A percentile compares a stretch with the other conserved stretches of the same genome.
These are phyloP conservation scores for Coemansia sp. DNA, from an alignment of 192 early-diverging fungal species.

Conservation along the genomic window DNA sequence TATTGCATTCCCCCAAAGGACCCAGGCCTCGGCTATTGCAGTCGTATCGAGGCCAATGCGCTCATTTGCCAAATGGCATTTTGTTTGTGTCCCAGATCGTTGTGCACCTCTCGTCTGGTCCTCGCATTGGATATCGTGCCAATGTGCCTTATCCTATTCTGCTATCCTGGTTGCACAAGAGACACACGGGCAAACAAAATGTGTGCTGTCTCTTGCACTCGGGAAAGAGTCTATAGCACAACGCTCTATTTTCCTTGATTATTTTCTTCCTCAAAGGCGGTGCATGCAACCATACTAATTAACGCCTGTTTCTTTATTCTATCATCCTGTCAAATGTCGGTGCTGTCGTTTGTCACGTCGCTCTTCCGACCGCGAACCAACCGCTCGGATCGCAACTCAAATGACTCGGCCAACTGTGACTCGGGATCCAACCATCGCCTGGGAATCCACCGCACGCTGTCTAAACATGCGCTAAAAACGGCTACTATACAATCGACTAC, in stretches of 20 bases:
- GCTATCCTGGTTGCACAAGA: slow-evolving; percentile 2
- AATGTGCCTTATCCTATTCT: slow-evolving; percentile 8
- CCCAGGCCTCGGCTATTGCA: neutral
- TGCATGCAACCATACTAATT: slow-evolving; percentile 9
- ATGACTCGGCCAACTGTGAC: neutral
- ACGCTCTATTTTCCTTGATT: neutral
- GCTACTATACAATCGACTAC: neutral
- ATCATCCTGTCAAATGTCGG: slow-evolving; percentile 27
- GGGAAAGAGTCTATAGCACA: too few species aligned
- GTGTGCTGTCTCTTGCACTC: too few species aligned
- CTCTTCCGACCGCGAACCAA: slow-evolving; percentile 50
- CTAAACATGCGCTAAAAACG: slow-evolving; percentile 34
- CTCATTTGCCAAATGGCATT: neutral
- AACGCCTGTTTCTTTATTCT: neutral
- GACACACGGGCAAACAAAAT: neutral
- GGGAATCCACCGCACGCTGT: slow-evolving; percentile 6
- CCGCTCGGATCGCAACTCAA: slow-evolving; percentile 8
- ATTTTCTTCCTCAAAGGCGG: slow-evolving; percentile 1
- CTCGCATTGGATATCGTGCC: neutral
- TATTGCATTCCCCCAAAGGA: neutral
- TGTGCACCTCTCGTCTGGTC: neutral
- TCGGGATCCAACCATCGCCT: slow-evolving; percentile 2
- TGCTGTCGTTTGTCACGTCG: slow-evolving; percentile 50
- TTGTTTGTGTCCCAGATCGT: slow-evolving; percentile 7
- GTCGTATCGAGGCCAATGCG: neutral